phyloP scores from a whole-genome alignment of 176 grass and related monocot species.

The Cocos nucifera region DNA sequence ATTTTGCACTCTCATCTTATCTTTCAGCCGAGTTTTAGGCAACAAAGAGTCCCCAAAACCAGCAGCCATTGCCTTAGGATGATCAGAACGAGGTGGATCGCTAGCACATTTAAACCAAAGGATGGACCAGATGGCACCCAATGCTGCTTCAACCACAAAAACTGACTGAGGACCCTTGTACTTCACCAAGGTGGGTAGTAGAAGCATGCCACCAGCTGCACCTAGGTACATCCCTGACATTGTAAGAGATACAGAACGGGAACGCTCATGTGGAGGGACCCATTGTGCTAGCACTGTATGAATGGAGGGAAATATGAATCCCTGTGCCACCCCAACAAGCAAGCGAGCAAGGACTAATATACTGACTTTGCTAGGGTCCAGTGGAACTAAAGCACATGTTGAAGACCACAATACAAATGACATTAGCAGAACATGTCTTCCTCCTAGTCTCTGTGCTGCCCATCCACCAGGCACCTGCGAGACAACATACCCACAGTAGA shows the following conservation, averaged over 20 bases:
- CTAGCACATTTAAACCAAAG: constrained; percentile 67
- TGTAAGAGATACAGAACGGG: constrained; percentile 72
- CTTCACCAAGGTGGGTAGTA: constrained; percentile 67
- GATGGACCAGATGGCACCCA: constrained; percentile 58
- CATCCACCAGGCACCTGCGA: constrained; percentile 86
- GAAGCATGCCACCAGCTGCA: constrained; percentile 64
- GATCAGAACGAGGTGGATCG: constrained; percentile 51
- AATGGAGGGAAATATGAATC: constrained; percentile 85
- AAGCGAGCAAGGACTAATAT: constrained; percentile 54
- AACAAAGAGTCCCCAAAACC: constrained; percentile 20
- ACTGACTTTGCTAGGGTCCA: constrained; percentile 47
- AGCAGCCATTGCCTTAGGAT: constrained; percentile 30
- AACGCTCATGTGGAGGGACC: constrained; percentile 77
- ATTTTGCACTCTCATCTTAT: constrained; percentile 40
- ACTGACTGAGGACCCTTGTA: constrained; percentile 45
- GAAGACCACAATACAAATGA: constrained; percentile 80
- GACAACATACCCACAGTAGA: constrained; percentile 71
- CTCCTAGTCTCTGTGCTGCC: constrained; percentile 68
- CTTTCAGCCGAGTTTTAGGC: constrained; percentile 45
- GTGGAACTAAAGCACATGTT: constrained; percentile 63
- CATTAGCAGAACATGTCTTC: constrained; percentile 50
- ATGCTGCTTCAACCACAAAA: constrained; percentile 63
- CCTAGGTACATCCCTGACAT: constrained; percentile 93
- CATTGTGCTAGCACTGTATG: constrained; percentile 85
- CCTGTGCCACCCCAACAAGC: constrained; percentile 72